Evolutionary conservation across 148 eudicot genomes (phyloP).

Genomic region (Polygonum maritimum): DNA sequence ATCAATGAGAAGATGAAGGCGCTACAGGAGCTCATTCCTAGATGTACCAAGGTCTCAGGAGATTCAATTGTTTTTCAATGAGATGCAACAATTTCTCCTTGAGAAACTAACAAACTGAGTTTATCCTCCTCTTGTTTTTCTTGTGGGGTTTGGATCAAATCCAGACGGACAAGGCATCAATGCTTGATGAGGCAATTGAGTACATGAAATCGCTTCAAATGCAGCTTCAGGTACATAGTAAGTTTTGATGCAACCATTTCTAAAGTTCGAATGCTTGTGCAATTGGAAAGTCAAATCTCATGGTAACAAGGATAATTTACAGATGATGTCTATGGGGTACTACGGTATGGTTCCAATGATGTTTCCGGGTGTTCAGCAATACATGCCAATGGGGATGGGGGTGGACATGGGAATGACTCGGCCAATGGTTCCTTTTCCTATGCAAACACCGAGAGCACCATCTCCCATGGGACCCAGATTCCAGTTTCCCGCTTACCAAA

Average conservation of each 20-base stretch:
- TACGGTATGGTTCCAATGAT: constrained; percentile 71
- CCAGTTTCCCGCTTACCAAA: not conserved
- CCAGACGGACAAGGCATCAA: constrained; percentile 67
- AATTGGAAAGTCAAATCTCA: not conserved
- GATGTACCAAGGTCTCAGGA: constrained; percentile 67
- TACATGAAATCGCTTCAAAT: constrained; percentile 62
- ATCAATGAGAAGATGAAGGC: constrained; percentile 87
- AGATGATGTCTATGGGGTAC: constrained; percentile 83
- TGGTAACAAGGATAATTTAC: constrained; percentile 6
- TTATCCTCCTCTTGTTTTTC: not conserved
- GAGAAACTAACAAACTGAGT: not conserved
- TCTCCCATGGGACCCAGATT: not conserved
- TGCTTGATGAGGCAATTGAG: constrained; percentile 89
- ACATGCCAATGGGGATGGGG: constrained; percentile 40
- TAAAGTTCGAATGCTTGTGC: not conserved
- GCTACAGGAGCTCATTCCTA: constrained; percentile 82
- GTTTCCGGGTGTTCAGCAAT: constrained; percentile 57
- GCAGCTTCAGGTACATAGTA: constrained; percentile 65
- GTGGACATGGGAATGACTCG: constrained; percentile 56
- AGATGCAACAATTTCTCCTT: not conserved
- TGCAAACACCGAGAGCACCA: not conserved
- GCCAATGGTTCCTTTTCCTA: constrained; percentile 43
- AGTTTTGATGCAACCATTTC: not conserved
- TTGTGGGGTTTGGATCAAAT: not conserved
- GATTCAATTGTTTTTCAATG: not conserved